Evolutionary conservation across 1,284 basidiomycete species (phyloP).

Genomic region (Cutaneotrichosporon curvatum): DNA sequence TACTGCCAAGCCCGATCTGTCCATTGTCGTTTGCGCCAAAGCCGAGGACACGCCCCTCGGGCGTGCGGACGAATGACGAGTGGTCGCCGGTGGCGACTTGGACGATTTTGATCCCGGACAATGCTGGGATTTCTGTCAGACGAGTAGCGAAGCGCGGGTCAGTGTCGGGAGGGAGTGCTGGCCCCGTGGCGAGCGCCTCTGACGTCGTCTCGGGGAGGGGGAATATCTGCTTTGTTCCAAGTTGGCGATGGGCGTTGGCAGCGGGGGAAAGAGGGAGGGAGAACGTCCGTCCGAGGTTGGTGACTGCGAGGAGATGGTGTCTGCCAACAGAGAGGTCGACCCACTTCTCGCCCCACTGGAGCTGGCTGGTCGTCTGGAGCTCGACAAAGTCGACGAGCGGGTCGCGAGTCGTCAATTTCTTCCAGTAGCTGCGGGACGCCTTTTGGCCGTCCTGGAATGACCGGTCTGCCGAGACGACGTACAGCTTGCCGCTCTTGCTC

Average conservation of each 20-base stretch:
- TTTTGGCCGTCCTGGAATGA: conserved; percentile 30
- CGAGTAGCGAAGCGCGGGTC: conserved; percentile 64
- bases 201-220: conserved; percentile 34
- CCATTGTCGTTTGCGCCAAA: conserved; percentile 83
- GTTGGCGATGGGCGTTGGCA: conserved; percentile 80
- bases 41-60: conserved; percentile 69
- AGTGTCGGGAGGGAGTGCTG: conserved; percentile 31
- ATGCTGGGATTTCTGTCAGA: conserved; percentile 71
- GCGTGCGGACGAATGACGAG: conserved; percentile 65
- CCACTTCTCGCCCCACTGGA: conserved; percentile 57
- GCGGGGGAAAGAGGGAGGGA: conserved; percentile 66
- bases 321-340: conserved; percentile 64
- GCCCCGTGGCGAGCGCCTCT: conserved; percentile 26
- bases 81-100: conserved; percentile 69
- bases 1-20: conserved; percentile 72
- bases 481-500: conserved; percentile 62
- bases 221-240: conserved; percentile 64
- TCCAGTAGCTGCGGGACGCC: conserved; percentile 29
- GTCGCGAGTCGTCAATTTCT: conserved; percentile 32
- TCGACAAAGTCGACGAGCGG: conserved; percentile 46
- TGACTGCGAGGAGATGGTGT: conserved; percentile 78
- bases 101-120: conserved; percentile 58
- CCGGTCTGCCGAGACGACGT: conserved; percentile 56
- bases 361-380: conserved; percentile 49
- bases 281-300: conserved; percentile 72